Conservation (phyloP, 345 rosid genomes). For the Conringia planisiliqua region DNA sequence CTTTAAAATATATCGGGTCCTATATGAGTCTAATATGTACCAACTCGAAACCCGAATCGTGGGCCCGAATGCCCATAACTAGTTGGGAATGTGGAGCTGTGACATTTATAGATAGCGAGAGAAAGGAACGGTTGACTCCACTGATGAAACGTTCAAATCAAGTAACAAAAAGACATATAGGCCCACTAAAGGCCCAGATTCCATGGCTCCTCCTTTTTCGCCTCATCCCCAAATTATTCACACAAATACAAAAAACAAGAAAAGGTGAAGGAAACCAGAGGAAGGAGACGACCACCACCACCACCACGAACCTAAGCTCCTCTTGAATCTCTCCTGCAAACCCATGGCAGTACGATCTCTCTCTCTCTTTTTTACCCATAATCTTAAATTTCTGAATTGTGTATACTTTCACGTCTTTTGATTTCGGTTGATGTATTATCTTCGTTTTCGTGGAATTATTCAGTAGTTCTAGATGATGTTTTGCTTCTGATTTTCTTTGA, state of each 20-base stretch:
- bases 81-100: too few species aligned
- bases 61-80: too few species aligned
- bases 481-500: not conserved
- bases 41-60: too few species aligned
- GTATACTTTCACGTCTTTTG: not conserved
- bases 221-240: not conserved
- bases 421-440: not conserved
- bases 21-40: too few species aligned
- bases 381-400: not conserved
- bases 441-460: not conserved
- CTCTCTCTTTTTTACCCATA: not conserved
- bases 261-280: constrained; percentile 5
- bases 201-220: constrained; percentile 15
- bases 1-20: too few species aligned
- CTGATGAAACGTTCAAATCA: too few species aligned
- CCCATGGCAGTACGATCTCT: constrained; percentile 31
- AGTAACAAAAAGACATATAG: not conserved
- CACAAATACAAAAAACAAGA: not conserved
- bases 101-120: too few species aligned
- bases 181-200: constrained; percentile 25
- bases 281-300: constrained; percentile 24
- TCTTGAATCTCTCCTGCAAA: constrained; percentile 13
- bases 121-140: too few species aligned
- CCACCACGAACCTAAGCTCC: not conserved
- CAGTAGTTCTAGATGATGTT: not conserved